Percentiles rank a stretch among this genome's conserved stretches.
Evolutionary conservation across 116 monocot genomes (phyloP).

Genomic region (Zostera marina): DNA sequence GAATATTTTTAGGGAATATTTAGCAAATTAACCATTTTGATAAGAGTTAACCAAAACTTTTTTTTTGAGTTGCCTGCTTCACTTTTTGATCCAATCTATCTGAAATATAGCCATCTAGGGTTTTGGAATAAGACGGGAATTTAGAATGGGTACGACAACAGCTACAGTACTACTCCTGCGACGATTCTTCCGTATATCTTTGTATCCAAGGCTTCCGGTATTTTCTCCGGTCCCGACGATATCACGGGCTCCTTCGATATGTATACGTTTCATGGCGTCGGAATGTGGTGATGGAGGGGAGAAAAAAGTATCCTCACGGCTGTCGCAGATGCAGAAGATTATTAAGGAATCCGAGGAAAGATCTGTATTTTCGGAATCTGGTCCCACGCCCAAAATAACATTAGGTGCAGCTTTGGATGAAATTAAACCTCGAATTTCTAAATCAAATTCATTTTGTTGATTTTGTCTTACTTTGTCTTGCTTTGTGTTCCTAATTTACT

Average conservation of each 20-base stretch:
- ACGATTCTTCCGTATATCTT: conserved; percentile 11
- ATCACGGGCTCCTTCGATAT: neutral
- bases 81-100: too few species aligned
- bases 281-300: conserved; percentile 22
- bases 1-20: too few species aligned
- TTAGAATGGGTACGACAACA: conserved; percentile 20
- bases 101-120: neutral
- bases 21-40: too few species aligned
- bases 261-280: conserved; percentile 36
- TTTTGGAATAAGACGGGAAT: neutral
- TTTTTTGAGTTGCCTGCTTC: too few species aligned
- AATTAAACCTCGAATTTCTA: too few species aligned
- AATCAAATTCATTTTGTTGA: too few species aligned
- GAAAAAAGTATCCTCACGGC: conserved; percentile 44
- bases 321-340: conserved; percentile 58
- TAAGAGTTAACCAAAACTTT: too few species aligned
- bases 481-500: too few species aligned
- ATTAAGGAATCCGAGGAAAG: conserved; percentile 72
- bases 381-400: conserved; percentile 49
- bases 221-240: neutral
- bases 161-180: conserved; percentile 10
- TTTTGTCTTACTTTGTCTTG: too few species aligned
- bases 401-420: conserved; percentile 19
- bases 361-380: conserved; percentile 31
- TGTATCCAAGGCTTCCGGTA: conserved; percentile 7